Evolutionary conservation across 495 filamentous ascomycete species (phyloP).

Genomic region (Tuber magnatum): DNA sequence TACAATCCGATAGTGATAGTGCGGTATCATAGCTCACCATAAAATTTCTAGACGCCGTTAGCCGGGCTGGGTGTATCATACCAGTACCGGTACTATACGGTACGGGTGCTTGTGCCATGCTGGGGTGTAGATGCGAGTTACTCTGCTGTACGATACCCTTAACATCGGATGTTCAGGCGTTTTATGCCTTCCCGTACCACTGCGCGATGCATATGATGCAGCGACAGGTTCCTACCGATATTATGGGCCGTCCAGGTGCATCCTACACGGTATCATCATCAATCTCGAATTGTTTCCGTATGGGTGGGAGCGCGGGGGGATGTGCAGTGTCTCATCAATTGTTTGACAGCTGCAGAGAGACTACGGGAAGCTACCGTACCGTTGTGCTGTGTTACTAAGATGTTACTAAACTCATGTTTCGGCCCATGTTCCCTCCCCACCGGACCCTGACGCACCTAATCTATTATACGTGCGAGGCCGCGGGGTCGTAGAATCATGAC

Average conservation of each 20-base stretch:
- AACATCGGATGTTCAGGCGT: background rate
- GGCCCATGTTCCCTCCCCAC: background rate
- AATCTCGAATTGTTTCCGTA: background rate
- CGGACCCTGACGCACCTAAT: background rate
- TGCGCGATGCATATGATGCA: too few relatives aligned
- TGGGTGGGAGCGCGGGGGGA: background rate
- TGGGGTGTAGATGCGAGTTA: background rate
- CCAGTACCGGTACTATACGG: too few relatives aligned
- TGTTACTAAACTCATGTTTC: background rate
- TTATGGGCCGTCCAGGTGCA: background rate
- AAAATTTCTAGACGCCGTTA: too few relatives aligned
- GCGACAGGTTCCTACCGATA: background rate
- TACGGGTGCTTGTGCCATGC: too few relatives aligned
- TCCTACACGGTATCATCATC: background rate
- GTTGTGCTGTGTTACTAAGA: background rate
- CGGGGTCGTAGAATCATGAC: too few relatives aligned
- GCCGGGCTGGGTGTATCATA: too few relatives aligned
- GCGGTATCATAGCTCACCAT: too few relatives aligned
- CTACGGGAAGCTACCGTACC: background rate
- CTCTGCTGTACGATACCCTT: background rate
- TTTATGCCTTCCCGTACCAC: background rate
- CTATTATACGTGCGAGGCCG: too few relatives aligned
- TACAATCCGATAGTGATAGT: too few relatives aligned
- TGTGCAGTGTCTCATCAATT: background rate
- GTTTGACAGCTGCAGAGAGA: background rate